Percentiles rank a stretch among this genome's conserved stretches.
Evolutionary conservation across 2,329 filamentous ascomycete species (phyloP).

Genomic region (Bipolaris zeicola): DNA sequence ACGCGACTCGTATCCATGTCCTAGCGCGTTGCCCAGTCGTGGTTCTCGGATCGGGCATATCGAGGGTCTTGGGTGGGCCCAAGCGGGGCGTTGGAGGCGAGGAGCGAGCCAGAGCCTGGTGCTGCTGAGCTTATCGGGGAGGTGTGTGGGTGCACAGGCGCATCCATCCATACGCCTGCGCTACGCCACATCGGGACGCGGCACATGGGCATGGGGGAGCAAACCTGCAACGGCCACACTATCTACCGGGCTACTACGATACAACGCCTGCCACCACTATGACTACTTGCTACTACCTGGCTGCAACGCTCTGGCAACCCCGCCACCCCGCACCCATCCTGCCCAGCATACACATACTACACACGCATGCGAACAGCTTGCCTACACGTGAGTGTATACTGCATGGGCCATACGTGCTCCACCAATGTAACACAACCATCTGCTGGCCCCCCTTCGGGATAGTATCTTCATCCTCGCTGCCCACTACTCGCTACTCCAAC

Average conservation of each 20-base stretch:
- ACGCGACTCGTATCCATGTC: neutral
- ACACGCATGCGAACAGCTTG: too few relatives aligned
- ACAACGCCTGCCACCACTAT: neutral
- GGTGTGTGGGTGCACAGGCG: neutral
- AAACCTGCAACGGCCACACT: neutral
- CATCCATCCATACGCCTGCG: neutral
- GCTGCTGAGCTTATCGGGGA: neutral
- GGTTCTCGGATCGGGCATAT: constrained; percentile 6
- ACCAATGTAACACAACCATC: constrained; percentile 8
- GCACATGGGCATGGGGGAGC: neutral
- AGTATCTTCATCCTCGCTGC: neutral
- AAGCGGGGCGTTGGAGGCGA: neutral
- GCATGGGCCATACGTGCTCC: neutral
- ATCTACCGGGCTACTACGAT: too few relatives aligned
- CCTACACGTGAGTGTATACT: too few relatives aligned
- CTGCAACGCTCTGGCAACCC: neutral
- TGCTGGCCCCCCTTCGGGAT: neutral
- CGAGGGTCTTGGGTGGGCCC: neutral
- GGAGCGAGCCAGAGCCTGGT: neutral
- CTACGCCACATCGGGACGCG: neutral
- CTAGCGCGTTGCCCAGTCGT: neutral
- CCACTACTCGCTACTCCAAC: neutral
- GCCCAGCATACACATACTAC: neutral
- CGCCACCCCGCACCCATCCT: neutral
- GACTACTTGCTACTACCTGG: neutral